A percentile compares a stretch with the other conserved stretches of the same genome.
phyloP scores from a whole-genome alignment of 2,329 filamentous ascomycete genomes.

The Uncinocarpus reesii region DNA sequence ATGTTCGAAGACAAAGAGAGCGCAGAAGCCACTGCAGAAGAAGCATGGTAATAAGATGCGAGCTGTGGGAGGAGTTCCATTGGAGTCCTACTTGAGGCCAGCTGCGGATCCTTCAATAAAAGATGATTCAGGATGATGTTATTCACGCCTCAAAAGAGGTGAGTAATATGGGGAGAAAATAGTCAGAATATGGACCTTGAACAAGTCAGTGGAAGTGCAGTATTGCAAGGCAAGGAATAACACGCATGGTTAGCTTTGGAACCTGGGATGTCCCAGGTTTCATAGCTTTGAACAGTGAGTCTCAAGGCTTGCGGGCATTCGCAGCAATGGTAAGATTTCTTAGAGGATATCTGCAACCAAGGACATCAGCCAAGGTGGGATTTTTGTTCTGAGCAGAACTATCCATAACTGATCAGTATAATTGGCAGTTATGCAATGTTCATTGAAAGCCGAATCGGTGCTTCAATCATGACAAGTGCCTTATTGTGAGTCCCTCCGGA shows the following conservation, averaged over 20 bases:
- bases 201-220: neutral
- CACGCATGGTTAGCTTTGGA: neutral
- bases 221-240: neutral
- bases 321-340: too few species aligned
- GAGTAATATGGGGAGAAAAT: neutral
- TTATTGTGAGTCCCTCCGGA: conserved; percentile 13
- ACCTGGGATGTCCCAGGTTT: neutral
- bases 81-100: neutral
- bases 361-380: too few species aligned
- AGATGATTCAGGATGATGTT: neutral
- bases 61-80: neutral
- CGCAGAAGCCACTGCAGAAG: neutral
- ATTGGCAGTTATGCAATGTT: neutral
- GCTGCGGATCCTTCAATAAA: neutral
- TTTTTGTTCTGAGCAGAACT: too few species aligned
- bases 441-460: conserved; percentile 10
- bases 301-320: too few species aligned
- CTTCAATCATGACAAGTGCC: conserved; percentile 6
- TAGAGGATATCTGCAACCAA: too few species aligned
- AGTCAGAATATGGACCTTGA: neutral
- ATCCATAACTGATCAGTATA: too few species aligned
- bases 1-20: neutral
- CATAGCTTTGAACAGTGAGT: neutral
- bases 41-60: neutral
- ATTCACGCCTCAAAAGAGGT: conserved; percentile 6